Evolutionary conservation across 805 yeast species (phyloP).

Genomic region (Saccharomycopsis sp.): DNA sequence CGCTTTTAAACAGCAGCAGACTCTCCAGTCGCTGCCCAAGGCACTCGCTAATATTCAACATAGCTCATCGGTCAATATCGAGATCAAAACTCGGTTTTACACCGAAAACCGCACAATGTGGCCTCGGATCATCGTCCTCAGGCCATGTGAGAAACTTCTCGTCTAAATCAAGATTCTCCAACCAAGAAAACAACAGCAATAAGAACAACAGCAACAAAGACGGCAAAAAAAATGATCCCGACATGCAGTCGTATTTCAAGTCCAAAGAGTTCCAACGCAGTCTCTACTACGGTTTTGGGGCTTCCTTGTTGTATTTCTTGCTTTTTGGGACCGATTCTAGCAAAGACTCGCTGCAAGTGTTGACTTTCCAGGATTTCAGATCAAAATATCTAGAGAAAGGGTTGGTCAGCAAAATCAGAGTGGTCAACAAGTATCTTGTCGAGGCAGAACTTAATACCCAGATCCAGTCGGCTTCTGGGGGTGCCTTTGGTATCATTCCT

Average conservation of each 20-base stretch:
- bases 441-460: slow-evolving; percentile 53
- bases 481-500: slow-evolving; percentile 29
- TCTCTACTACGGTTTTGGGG: slow-evolving; percentile 33
- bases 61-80: background rate
- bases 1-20: background rate
- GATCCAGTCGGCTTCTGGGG: slow-evolving; percentile 31
- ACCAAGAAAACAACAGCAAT: slow-evolving; percentile 21
- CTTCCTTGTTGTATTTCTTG: slow-evolving; percentile 32
- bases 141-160: background rate
- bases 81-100: no score
- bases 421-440: slow-evolving; percentile 65
- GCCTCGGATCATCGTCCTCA: no score
- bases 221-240: slow-evolving; percentile 24
- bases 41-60: background rate
- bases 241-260: slow-evolving; percentile 32
- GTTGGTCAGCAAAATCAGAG: slow-evolving; percentile 64
- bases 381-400: slow-evolving; percentile 73
- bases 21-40: background rate
- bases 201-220: slow-evolving; percentile 24
- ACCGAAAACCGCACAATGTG: background rate
- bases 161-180: background rate
- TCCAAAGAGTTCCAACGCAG: slow-evolving; percentile 38
- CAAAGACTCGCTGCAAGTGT: slow-evolving; percentile 24
- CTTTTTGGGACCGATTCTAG: slow-evolving; percentile 24
- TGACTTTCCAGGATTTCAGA: slow-evolving; percentile 79